phyloP scores from a whole-genome alignment of 805 yeast genomes.

The Lachancea lanzarotensis region DNA sequence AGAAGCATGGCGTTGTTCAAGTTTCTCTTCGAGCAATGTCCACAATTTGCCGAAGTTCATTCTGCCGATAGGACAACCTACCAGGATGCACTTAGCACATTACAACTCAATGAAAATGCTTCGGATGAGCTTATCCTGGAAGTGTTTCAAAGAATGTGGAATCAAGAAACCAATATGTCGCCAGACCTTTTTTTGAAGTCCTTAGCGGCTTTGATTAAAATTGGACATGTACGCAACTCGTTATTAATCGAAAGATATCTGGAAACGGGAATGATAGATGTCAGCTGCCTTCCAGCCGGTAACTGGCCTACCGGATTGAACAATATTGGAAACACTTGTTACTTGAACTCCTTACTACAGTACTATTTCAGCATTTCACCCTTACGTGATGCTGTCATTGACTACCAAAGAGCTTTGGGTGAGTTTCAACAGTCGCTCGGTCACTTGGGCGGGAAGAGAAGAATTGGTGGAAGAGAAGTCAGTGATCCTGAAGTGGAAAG shows the following conservation, averaged over 20 bases:
- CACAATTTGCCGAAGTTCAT: conserved; percentile 24
- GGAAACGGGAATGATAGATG: conserved; percentile 56
- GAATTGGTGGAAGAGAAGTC: conserved; percentile 83
- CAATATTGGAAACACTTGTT: conserved; percentile 95
- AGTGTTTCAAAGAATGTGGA: conserved; percentile 30
- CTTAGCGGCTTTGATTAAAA: conserved; percentile 48
- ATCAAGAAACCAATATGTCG: conserved; percentile 17
- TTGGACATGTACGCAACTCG: conserved; percentile 52
- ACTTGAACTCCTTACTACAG: conserved; percentile 83
- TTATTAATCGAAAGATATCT: conserved; percentile 50
- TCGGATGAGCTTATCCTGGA: conserved; percentile 43
- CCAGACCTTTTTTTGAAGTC: conserved; percentile 48
- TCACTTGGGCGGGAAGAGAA: conserved; percentile 40
- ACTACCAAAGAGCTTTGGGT: conserved; percentile 40
- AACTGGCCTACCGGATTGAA: conserved; percentile 88
- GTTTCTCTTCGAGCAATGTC: conserved; percentile 39
- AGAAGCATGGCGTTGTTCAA: conserved; percentile 52
- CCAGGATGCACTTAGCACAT: conserved; percentile 39
- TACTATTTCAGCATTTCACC: conserved; percentile 85
- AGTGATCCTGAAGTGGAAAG: conserved; percentile 73
- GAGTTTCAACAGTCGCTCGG: conserved; percentile 25
- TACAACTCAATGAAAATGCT: conserved; percentile 47
- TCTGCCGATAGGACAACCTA: conserved; percentile 24
- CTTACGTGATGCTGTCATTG: conserved; percentile 56
- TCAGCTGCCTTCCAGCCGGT: conserved; percentile 50